These are phyloP conservation scores for Fusarium penzigii DNA, from an alignment of 2,329 filamentous ascomycete species.

Conservation along the genomic window DNA sequence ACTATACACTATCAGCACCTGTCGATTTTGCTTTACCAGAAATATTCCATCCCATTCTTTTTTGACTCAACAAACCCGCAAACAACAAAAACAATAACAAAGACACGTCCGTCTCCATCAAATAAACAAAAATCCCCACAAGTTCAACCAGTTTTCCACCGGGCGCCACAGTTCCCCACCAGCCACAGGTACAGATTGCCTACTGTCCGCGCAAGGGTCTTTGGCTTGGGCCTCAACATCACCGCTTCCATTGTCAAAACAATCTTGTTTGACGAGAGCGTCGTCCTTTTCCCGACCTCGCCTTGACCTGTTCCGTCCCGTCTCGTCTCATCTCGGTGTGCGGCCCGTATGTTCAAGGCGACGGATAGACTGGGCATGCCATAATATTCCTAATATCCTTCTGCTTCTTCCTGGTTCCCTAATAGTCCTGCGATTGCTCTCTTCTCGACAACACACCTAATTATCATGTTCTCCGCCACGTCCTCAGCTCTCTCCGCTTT, in stretches of 20 bases:
- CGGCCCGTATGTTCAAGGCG: neutral
- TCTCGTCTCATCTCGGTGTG: neutral
- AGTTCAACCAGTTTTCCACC: constrained; percentile 6
- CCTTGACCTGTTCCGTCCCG: neutral
- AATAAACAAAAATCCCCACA: constrained; percentile 23
- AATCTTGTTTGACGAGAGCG: constrained; percentile 8
- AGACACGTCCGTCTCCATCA: neutral
- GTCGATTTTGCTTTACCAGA: no score
- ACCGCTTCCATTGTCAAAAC: constrained; percentile 17
- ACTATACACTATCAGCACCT: no score
- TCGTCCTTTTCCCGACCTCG: constrained; percentile 6
- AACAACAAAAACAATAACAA: no score
- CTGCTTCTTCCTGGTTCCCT: neutral
- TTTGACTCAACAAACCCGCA: no score
- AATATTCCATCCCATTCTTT: no score
- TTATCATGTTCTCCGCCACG: constrained; percentile 21
- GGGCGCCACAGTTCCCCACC: constrained; percentile 18
- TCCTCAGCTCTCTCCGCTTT: constrained; percentile 7
- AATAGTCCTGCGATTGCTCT: neutral
- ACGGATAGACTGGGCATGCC: neutral
- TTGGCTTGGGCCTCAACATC: constrained; percentile 12
- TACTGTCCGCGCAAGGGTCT: constrained; percentile 8
- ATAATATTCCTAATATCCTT: constrained; percentile 12
- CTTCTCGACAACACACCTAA: constrained; percentile 3
- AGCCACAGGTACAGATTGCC: constrained; percentile 5